Evolutionary conservation across 225 moss, liverwort and hornwort species (phyloP).

Genomic region (Physcomitrium patens): DNA sequence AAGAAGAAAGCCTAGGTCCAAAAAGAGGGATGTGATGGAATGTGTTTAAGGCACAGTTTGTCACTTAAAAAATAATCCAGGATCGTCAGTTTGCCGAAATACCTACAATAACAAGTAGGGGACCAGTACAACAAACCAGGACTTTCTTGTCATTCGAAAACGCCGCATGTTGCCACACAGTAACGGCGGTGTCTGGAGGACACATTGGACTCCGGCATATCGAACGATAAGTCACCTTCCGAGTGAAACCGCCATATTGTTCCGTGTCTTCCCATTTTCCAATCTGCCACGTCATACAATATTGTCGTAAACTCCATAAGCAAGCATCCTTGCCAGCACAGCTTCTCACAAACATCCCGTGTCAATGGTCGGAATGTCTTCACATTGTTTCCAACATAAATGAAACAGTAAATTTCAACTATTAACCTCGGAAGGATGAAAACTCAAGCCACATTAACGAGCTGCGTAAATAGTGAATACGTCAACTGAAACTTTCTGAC

Average conservation of each 20-base stretch:
- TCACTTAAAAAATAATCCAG: conserved; percentile 2
- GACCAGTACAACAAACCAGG: conserved; percentile 56
- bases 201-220: conserved; percentile 90
- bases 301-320: conserved; percentile 7
- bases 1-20: neutral
- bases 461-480: neutral
- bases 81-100: conserved; percentile 1
- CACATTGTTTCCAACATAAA: neutral
- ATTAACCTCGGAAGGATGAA: neutral
- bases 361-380: conserved; percentile 5
- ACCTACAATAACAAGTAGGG: conserved; percentile 20
- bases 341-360: neutral
- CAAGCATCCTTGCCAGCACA: conserved; percentile 4
- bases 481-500: conserved; percentile 3
- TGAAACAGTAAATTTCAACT: conserved; percentile 13
- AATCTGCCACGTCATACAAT: conserved; percentile 43
- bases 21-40: neutral
- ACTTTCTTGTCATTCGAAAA: conserved; percentile 66
- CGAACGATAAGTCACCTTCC: conserved; percentile 79
- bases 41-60: neutral
- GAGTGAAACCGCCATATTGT: conserved; percentile 66
- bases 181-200: conserved; percentile 91
- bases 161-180: conserved; percentile 78
- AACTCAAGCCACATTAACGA: conserved; percentile 6
- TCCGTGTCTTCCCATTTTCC: conserved; percentile 74